These are phyloP conservation scores for Dacryopinax primogenitus DNA, from an alignment of 768 basidiomycete genomes.

Conservation along the genomic window DNA sequence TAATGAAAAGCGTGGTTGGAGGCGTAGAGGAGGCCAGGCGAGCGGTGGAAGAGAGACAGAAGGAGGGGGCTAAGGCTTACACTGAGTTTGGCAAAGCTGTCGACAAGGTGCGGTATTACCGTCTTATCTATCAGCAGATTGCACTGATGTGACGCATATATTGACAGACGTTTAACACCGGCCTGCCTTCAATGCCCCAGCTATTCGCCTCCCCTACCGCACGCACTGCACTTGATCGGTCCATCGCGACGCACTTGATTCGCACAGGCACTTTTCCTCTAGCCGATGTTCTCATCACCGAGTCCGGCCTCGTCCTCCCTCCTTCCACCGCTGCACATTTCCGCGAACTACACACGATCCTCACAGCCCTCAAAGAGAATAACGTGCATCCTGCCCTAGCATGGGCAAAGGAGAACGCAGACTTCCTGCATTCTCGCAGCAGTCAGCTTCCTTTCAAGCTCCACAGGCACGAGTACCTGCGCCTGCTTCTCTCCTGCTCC, in stretches of 20 bases:
- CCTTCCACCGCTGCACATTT: constrained; percentile 24
- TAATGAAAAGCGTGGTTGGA: constrained; percentile 40
- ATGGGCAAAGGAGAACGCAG: constrained; percentile 61
- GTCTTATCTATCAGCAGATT: neutral
- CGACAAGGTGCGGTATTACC: constrained; percentile 58
- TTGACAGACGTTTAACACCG: constrained; percentile 42
- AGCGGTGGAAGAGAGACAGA: constrained; percentile 76
- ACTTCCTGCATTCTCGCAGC: constrained; percentile 51
- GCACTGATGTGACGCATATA: neutral
- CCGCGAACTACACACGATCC: constrained; percentile 14
- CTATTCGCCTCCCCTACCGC: constrained; percentile 53
- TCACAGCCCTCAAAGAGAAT: constrained; percentile 17
- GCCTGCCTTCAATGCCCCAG: constrained; percentile 50
- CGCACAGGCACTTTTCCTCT: constrained; percentile 70
- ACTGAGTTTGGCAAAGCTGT: constrained; percentile 70
- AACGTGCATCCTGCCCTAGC: constrained; percentile 19
- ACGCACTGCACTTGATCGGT: constrained; percentile 48
- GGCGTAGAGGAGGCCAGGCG: constrained; percentile 62
- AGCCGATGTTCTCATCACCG: constrained; percentile 61
- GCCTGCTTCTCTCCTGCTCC: constrained; percentile 47
- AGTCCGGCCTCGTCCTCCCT: constrained; percentile 26
- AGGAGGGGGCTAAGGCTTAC: constrained; percentile 70
- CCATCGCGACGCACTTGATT: constrained; percentile 63
- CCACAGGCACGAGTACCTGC: constrained; percentile 81
- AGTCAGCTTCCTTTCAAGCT: constrained; percentile 83